A percentile compares a stretch with the other conserved stretches of the same genome.
Evolutionary conservation across 2,329 filamentous ascomycete species (phyloP).

Genomic region (Lasiodiplodia citricola): DNA sequence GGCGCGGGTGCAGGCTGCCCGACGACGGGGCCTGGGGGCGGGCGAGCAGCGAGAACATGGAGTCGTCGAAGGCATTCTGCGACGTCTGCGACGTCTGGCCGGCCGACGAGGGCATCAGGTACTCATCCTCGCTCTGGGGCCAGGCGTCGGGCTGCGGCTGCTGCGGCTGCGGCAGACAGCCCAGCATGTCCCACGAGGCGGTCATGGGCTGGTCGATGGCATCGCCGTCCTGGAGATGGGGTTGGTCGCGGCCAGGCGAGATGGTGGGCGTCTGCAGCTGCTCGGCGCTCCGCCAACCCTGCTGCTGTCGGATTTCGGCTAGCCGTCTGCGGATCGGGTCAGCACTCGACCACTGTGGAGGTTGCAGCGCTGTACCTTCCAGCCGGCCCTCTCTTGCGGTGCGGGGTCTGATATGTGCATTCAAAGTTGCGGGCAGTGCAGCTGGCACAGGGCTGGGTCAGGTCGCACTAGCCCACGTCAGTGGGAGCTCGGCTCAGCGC

Average conservation of each 20-base stretch:
- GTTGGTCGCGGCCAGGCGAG: not conserved
- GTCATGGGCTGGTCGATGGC: not conserved
- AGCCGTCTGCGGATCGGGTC: slow-evolving; percentile 20
- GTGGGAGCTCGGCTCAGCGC: not conserved
- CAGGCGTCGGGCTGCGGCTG: not conserved
- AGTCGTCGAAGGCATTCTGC: slow-evolving; percentile 5
- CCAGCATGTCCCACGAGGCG: slow-evolving; percentile 18
- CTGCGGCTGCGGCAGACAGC: not conserved
- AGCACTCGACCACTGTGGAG: not conserved
- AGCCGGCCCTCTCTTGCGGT: slow-evolving; percentile 20
- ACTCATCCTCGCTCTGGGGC: slow-evolving; percentile 16
- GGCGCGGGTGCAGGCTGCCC: not conserved
- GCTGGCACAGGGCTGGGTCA: slow-evolving; percentile 23
- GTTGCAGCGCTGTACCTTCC: slow-evolving; percentile 2
- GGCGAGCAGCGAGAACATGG: slow-evolving; percentile 11
- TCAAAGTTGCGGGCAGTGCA: slow-evolving; percentile 21
- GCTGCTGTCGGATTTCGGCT: slow-evolving; percentile 20
- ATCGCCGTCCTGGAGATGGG: not conserved
- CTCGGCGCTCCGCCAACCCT: slow-evolving; percentile 12
- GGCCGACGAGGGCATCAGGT: not conserved
- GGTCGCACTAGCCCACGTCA: slow-evolving; percentile 21
- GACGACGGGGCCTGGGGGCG: not conserved
- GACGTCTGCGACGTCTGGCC: not conserved
- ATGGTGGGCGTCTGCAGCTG: slow-evolving; percentile 20
- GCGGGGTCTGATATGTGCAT: slow-evolving; percentile 21